Evolutionary conservation across 495 filamentous ascomycete genomes (phyloP), one percentile per base, ranked within the genome.

Genomic region (Penicillium manginii): DNA sequence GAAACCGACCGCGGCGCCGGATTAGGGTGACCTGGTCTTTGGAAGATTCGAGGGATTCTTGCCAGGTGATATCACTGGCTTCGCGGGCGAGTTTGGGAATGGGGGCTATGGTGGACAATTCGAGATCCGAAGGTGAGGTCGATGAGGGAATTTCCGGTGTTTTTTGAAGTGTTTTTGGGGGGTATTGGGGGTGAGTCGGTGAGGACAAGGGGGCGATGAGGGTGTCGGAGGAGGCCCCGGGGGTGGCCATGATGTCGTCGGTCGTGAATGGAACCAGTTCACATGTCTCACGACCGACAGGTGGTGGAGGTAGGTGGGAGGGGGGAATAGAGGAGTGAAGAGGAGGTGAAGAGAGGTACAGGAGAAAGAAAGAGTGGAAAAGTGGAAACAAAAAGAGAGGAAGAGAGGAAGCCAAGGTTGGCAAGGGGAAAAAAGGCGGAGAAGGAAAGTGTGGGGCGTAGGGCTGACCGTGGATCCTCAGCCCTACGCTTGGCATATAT

Each of bases 21-120:
- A 64, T 39, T 10, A 73, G 46, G 9, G 59, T 62, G 7, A 73
- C 70, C 17, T 63, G 43, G 9, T 56, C 47, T 33, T 61, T 54
- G 9, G 7, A 55, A 2, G 55, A 39, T 18, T 68, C 58, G n/a
- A 60, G 39, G 12, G 62, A 54, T 48, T 63, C 62, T 17, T 62
- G 54, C 54, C 57, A 59, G 19, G 63, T 67, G 21, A 69, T 58
- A 26, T 69, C 66, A 21, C 60, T 71, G 8, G 60, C 58, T 59
- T 66, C 63, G 11, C 63, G 59, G 52, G 59, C 14, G 22, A 69
- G 57, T 54, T 67, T 71, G 12, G 63, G 57, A 10, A 63, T 42
- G 4, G 32, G 33, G 12, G 46, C 17, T 4, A 60, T 22, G 2
- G 26, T 21, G 5, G 57, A 54, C 14, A 60, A 51, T 47, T 67